Conservation (phyloP, 768 basidiomycete genomes). For the Tulasnella sp. region DNA sequence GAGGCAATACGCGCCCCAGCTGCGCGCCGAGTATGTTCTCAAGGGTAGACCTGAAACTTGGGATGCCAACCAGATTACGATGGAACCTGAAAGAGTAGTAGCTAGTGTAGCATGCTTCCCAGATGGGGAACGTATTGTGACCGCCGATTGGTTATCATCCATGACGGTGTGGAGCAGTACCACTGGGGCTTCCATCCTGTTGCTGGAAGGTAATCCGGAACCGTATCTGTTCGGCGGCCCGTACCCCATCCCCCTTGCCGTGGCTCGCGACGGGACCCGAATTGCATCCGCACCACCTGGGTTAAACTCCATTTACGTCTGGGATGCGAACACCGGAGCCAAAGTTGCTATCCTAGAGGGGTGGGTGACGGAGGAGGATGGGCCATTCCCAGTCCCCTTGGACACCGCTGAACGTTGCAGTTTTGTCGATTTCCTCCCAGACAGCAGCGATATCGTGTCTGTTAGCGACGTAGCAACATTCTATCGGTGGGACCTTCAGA, state of each 20-base stretch:
- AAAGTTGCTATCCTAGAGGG: background rate
- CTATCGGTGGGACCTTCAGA: background rate
- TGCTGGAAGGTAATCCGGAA: background rate
- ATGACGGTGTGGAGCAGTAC: background rate
- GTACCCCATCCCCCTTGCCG: background rate
- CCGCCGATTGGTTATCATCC: background rate
- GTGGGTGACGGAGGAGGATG: too few species aligned
- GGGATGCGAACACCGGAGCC: conserved; percentile 6
- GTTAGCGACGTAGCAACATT: background rate
- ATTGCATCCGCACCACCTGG: background rate
- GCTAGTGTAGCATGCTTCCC: background rate
- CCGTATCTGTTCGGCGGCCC: too few species aligned
- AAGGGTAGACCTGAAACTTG: background rate
- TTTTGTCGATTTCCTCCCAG: background rate
- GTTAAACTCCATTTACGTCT: background rate
- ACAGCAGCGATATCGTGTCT: background rate
- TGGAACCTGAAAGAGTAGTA: too few species aligned
- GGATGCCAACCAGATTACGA: background rate
- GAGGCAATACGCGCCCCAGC: background rate
- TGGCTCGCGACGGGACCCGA: background rate
- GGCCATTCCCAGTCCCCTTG: too few species aligned
- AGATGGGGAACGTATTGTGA: background rate
- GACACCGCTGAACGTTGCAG: too few species aligned
- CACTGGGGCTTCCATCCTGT: background rate
- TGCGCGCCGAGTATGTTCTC: background rate